phyloP scores from a whole-genome alignment of 208 protist species.

The Porcisia deanei region DNA sequence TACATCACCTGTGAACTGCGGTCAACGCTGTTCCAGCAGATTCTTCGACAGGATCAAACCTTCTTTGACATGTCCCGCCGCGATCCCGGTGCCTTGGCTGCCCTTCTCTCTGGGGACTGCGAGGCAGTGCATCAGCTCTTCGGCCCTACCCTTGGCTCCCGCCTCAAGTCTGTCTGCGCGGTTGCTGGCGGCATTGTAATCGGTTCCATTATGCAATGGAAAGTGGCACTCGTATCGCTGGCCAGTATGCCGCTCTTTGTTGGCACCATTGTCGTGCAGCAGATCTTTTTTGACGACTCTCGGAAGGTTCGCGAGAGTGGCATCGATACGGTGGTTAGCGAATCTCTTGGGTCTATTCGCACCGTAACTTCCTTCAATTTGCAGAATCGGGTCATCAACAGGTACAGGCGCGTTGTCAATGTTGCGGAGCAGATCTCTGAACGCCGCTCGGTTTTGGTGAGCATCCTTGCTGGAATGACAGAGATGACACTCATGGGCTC shows the following conservation, averaged over 20 bases:
- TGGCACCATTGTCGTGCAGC: conserved; percentile 38
- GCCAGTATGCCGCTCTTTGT: conserved; percentile 62
- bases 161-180: conserved; percentile 52
- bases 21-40: conserved; percentile 59
- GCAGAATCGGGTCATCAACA: conserved; percentile 31
- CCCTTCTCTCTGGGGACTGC: conserved; percentile 78
- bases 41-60: conserved; percentile 82
- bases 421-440: conserved; percentile 25
- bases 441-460: conserved; percentile 33
- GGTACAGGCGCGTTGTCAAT: conserved; percentile 34
- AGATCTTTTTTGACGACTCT: conserved; percentile 43
- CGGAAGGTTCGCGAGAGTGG: conserved; percentile 35
- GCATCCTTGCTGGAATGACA: conserved; percentile 41
- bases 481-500: conserved; percentile 59
- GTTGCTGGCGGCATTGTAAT: conserved; percentile 60
- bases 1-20: conserved; percentile 69
- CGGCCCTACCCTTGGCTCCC: conserved; percentile 61
- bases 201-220: conserved; percentile 69
- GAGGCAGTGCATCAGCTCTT: conserved; percentile 83
- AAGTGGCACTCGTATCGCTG: conserved; percentile 62
- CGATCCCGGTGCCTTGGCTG: conserved; percentile 60
- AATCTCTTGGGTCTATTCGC: conserved; percentile 68
- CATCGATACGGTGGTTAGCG: conserved; percentile 66
- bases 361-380: conserved; percentile 83
- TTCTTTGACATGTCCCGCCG: conserved; percentile 85